Conservation (phyloP, 176 grass and related monocot genomes). For the Tuctoria greenei region DNA sequence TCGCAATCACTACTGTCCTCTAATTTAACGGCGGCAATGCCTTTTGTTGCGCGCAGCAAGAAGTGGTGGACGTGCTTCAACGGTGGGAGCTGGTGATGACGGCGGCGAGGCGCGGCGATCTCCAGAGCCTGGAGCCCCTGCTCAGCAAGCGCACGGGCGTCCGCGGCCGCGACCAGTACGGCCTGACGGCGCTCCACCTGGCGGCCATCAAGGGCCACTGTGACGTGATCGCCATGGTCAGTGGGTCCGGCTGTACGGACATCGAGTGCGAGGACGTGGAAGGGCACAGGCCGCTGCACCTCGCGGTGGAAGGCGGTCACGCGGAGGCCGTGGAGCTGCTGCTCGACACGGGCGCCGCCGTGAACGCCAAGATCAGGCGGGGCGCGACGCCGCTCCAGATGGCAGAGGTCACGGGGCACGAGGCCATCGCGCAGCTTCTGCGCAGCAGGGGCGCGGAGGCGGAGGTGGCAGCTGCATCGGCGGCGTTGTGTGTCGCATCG, state of each 20-base stretch:
- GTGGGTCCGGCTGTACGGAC: conserved; percentile 64
- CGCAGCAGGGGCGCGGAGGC: conserved; percentile 50
- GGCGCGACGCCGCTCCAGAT: conserved; percentile 67
- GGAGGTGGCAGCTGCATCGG: not conserved
- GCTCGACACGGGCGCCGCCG: conserved; percentile 70
- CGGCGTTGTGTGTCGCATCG: no score
- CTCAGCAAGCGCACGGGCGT: conserved; percentile 57
- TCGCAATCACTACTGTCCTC: not conserved
- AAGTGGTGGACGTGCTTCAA: conserved; percentile 71
- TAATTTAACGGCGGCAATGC: not conserved
- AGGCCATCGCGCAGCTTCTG: conserved; percentile 59
- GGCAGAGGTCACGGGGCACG: conserved; percentile 64
- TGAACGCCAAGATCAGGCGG: conserved; percentile 61
- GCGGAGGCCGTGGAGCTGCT: conserved; percentile 70
- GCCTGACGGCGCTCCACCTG: conserved; percentile 75
- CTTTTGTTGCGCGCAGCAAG: conserved; percentile 44
- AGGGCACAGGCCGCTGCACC: conserved; percentile 82
- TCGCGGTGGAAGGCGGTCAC: conserved; percentile 74
- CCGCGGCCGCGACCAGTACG: conserved; percentile 78
- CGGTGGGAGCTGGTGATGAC: conserved; percentile 83
- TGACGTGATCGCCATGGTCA: conserved; percentile 63
- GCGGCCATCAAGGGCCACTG: conserved; percentile 83
- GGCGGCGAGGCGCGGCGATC: conserved; percentile 69
- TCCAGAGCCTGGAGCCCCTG: conserved; percentile 59
- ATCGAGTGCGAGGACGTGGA: conserved; percentile 75